Percentiles rank a stretch among this genome's conserved stretches.
Conservation (phyloP, 2,329 filamentous ascomycete genomes). For the Triangularia setosa region DNA sequence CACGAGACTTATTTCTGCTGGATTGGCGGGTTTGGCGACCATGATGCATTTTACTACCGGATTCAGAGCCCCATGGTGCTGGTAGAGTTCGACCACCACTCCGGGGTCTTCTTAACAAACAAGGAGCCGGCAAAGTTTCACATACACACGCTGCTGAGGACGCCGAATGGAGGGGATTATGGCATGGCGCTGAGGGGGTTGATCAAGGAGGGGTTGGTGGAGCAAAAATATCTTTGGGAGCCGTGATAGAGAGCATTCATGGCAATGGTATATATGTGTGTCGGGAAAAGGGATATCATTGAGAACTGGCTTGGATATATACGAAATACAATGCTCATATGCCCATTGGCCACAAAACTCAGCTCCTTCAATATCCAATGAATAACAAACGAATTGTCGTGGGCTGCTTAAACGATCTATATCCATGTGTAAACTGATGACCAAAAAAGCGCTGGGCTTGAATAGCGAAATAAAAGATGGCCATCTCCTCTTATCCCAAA, state of each 20-base stretch:
- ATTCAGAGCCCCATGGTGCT: conserved; percentile 73
- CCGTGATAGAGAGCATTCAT: conserved; percentile 18
- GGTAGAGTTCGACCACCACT: conserved; percentile 77
- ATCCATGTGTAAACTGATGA: too few relatives aligned
- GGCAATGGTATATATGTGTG: background rate
- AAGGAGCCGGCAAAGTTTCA: conserved; percentile 72
- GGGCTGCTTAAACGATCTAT: too few relatives aligned
- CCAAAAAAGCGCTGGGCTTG: too few relatives aligned
- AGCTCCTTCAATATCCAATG: too few relatives aligned
- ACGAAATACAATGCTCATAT: too few relatives aligned
- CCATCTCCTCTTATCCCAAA: background rate
- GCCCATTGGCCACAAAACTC: too few relatives aligned
- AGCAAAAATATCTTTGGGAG: conserved; percentile 43
- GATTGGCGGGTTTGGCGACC: conserved; percentile 66
- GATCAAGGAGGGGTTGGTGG: conserved; percentile 29
- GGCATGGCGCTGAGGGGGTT: conserved; percentile 50
- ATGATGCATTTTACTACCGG: conserved; percentile 73
- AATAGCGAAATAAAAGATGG: too few relatives aligned
- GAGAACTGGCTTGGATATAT: background rate
- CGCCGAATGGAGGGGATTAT: conserved; percentile 74
- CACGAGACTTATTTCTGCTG: conserved; percentile 75
- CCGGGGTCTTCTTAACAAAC: conserved; percentile 72
- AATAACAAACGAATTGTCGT: background rate
- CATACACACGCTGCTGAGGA: conserved; percentile 69
- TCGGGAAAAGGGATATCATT: background rate